A percentile compares a stretch with the other conserved stretches of the same genome.
phyloP scores from a whole-genome alignment of 176 grass and related monocot species.

The Rhynchospora tenuis region DNA sequence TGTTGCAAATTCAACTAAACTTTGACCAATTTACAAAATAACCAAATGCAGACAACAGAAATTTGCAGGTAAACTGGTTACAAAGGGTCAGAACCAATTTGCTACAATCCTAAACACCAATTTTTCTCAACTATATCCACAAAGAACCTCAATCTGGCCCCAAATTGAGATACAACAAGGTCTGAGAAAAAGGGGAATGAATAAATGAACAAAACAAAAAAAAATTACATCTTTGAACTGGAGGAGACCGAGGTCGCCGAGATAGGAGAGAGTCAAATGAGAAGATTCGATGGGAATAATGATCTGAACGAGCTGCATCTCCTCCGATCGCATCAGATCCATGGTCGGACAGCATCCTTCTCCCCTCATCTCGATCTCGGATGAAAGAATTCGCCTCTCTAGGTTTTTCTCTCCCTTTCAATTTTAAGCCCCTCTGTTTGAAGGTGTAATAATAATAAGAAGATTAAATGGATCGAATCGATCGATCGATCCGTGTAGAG shows the following conservation, averaged over 20 bases:
- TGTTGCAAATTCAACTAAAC: neutral
- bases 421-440: neutral
- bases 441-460: neutral
- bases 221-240: slow-evolving; percentile 93
- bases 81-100: neutral
- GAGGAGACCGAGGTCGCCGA: slow-evolving; percentile 83
- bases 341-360: slow-evolving; percentile 69
- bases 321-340: slow-evolving; percentile 99
- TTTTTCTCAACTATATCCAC: neutral
- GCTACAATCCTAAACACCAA: neutral
- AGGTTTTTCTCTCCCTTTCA: neutral
- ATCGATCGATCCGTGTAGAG: slow-evolving; percentile 12
- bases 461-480: slow-evolving; percentile 9
- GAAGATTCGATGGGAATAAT: slow-evolving; percentile 88
- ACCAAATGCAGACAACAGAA: slow-evolving; percentile 3
- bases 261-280: slow-evolving; percentile 73
- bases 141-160: no score
- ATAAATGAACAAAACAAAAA: neutral
- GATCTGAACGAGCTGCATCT: slow-evolving; percentile 96
- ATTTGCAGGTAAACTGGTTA: neutral
- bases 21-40: neutral
- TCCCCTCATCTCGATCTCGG: slow-evolving; percentile 26
- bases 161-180: neutral
- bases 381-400: neutral
- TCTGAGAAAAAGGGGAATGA: neutral